Base-by-base conservation (phyloP, 2,329 filamentous ascomycete species). In the Aspergillus oerlinghausenensis region DNA sequence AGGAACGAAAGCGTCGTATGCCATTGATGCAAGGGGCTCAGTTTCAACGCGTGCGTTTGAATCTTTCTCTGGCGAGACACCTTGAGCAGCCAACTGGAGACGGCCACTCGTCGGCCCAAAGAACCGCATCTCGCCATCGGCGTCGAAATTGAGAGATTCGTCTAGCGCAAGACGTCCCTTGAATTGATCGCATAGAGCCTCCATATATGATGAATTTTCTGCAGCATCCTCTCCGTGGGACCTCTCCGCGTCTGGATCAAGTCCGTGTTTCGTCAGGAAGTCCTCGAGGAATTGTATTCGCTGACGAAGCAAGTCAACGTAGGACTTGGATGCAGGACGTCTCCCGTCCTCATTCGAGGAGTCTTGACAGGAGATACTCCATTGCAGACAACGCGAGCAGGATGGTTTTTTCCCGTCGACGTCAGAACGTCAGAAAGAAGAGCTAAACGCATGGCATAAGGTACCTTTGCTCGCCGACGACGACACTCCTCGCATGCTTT, bases 401-500 rank as follows among this genome's bases (percentile, higher is more conserved):
- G 64, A 65, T 8, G 72, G 72, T 38, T 62, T 64, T 5, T 52
- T 51, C 0, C 70, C 72, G 60, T 74, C 70, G 47, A 32, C 28
- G 28, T 26, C 25, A 26, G 25, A 26, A 26, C 23, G 26, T 28
- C 26, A 28, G 26, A 28, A 28, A 2, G 28, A 32, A 11, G 10
- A 11, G 14, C 11, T 32, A 32, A 28, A 32, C 5, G 38, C n/a
- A 40, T n/a, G 28, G 43, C 38, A 3, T 10, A 23, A 21, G 23
- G 23, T 23, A 73, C 73, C 67, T 75, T 75, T 23, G 70, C 68
- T 52, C 71, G 63, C 29, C 73, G 68, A 21, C 71, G 68, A 4
- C 73, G 71, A 54, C 73, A 76, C 58, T 70, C 68, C 51, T 75
- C 68, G 48, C 73, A 75, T 3, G 73, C 73, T 38, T 67, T 68